These are phyloP conservation scores for Trichoderma sp. DNA, from an alignment of 2,329 filamentous ascomycete species.

Conservation along the genomic window DNA sequence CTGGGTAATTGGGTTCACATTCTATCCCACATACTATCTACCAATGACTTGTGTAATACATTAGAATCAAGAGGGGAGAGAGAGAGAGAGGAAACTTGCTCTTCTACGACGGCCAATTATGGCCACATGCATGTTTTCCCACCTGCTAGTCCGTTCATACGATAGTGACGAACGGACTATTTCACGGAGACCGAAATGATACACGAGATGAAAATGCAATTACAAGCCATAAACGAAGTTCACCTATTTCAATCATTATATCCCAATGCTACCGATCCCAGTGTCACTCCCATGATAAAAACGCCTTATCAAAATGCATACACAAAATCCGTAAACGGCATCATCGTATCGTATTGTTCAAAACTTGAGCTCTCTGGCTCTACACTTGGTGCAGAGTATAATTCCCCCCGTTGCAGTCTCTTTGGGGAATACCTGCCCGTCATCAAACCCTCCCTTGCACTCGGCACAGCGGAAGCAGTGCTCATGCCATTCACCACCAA, in stretches of 20 bases:
- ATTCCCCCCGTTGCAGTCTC: constrained; percentile 54
- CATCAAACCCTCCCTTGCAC: constrained; percentile 63
- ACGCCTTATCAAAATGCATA: constrained; percentile 20
- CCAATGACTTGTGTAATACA: constrained; percentile 24
- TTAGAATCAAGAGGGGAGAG: constrained; percentile 13
- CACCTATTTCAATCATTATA: constrained; percentile 9
- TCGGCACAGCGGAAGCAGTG: constrained; percentile 82
- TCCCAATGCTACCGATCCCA: constrained; percentile 12
- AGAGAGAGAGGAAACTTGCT: constrained; percentile 11
- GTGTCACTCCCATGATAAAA: constrained; percentile 23
- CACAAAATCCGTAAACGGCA: constrained; percentile 22
- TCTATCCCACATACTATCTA: constrained; percentile 15
- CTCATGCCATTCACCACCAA: constrained; percentile 93
- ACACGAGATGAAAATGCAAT: constrained; percentile 7
- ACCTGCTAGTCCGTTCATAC: constrained; percentile 1
- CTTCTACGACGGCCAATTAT: constrained; percentile 15
- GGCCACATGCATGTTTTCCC: neutral
- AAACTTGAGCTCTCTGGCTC: constrained; percentile 62
- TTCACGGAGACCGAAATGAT: constrained; percentile 5
- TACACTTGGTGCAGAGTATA: constrained; percentile 65
- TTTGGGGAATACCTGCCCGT: constrained; percentile 68
- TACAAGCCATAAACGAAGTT: constrained; percentile 19
- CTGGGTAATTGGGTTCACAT: constrained; percentile 22
- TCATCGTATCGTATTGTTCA: constrained; percentile 35
- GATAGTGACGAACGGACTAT: neutral